Evolutionary conservation across 371 early-diverging fungal species (phyloP).

Genomic region (Mucor racemosus): DNA sequence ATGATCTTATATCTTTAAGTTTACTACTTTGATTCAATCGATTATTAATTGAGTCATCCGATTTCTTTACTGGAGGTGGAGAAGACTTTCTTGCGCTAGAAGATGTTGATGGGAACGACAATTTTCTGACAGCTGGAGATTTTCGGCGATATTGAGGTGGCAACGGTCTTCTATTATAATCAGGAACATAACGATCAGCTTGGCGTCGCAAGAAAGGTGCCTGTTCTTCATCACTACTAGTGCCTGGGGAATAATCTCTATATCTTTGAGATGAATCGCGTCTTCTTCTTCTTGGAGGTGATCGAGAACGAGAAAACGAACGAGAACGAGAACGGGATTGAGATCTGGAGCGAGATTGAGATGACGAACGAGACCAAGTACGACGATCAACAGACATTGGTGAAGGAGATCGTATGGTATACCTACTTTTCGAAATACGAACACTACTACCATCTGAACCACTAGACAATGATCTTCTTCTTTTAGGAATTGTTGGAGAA

Average conservation of each 20-base stretch:
- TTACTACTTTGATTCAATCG: neutral
- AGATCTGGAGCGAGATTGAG: neutral
- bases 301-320: neutral
- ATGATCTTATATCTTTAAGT: neutral
- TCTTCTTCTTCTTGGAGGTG: neutral
- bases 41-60: neutral
- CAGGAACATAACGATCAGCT: constrained; percentile 2
- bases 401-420: neutral
- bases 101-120: neutral
- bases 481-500: neutral
- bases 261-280: neutral
- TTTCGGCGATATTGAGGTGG: constrained; percentile 3
- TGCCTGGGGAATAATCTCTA: constrained; percentile 3
- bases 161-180: constrained; percentile 10
- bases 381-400: neutral
- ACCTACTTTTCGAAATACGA: neutral
- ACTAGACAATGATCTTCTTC: neutral
- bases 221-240: constrained; percentile 14
- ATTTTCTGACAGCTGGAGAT: neutral
- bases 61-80: neutral
- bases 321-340: neutral
- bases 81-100: neutral
- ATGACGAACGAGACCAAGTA: neutral
- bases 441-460: neutral
- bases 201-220: constrained; percentile 3